Conservation (phyloP, 2,329 filamentous ascomycete species). For the Clarireedia paspali region DNA sequence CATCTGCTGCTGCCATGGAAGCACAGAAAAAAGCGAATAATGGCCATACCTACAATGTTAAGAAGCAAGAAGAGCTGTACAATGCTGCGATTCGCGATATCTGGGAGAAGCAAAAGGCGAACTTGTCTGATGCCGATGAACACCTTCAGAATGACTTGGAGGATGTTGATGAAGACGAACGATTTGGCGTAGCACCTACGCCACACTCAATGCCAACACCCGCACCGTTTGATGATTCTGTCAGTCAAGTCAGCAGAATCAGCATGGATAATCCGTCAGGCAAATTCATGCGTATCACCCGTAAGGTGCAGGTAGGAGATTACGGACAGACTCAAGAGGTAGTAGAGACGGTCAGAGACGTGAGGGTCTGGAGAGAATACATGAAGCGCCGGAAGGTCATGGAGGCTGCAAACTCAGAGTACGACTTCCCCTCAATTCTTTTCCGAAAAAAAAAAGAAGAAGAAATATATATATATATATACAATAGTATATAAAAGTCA, state of each 20-base stretch:
- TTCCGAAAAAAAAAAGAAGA: neutral
- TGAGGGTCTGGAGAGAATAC: conserved; percentile 83
- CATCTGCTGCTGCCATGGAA: conserved; percentile 68
- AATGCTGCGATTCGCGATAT: conserved; percentile 86
- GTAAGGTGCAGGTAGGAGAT: conserved; percentile 51
- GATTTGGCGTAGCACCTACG: conserved; percentile 40
- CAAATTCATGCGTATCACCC: conserved; percentile 67
- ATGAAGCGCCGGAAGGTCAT: conserved; percentile 56
- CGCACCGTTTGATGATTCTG: conserved; percentile 62
- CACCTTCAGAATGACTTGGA: conserved; percentile 50
- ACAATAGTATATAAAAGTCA: too few relatives aligned
- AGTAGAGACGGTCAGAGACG: conserved; percentile 62
- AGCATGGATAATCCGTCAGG: conserved; percentile 59
- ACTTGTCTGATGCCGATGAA: conserved; percentile 64
- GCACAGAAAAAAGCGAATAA: conserved; percentile 75
- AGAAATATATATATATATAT: too few relatives aligned
- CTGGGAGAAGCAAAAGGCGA: conserved; percentile 81
- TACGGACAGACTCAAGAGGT: conserved; percentile 56
- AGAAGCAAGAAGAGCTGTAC: conserved; percentile 86
- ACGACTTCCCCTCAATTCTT: conserved; percentile 31
- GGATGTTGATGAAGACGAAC: conserved; percentile 46
- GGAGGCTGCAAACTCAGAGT: conserved; percentile 53
- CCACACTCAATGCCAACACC: conserved; percentile 62
- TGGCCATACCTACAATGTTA: conserved; percentile 96
- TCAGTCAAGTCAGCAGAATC: conserved; percentile 64